Evolutionary conservation across 2,329 filamentous ascomycete genomes (phyloP), one percentile per base, ranked within the genome.

Genomic region (Sclerotinia trifoliorum): DNA sequence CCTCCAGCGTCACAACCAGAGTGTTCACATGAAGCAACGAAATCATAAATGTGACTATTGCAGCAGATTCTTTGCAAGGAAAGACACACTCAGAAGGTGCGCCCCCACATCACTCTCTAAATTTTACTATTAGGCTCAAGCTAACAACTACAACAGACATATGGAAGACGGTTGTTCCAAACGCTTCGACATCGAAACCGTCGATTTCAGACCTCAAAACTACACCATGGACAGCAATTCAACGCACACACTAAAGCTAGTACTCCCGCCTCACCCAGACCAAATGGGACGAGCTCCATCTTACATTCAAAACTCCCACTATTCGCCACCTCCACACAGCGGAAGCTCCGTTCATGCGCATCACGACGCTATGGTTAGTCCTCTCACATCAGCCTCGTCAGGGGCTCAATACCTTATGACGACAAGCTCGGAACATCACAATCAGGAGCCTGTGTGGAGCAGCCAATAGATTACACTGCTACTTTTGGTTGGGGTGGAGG

Each of bases 21-120:
- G 83, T 75, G 90, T 95, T 15, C 92, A 96, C 76, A 83, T 88
- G 77, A 93, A 92, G 79, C 83, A 89, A 71, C 86, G 87, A 67
- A 88, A 89, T 73, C 88, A 89, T 78, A 83, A 83, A 69, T 96
- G 92, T 76, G 84, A 88, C 70, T 88, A 88, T 70, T 96, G 92
- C 76, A 84, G 85, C 44, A 84, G 87, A 66, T 83, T 85, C 54
- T 96, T 96, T 81, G 88, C 91, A 35, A 85, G 92, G 56, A 93
- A 93, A 77, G 92, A 96, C 75, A 95, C 92, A 1, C 82, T 95
- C n/a, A 81, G 88, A 79, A 90, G 92, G 91, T 92, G 69, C 60
- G 69, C 52, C 71, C 70, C 24, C 57, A 66, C 63, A n/a, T 44
- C 13, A 54, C 5, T 58, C 44, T 60, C 11, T 42, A 48, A 48